phyloP scores from a whole-genome alignment of 2,329 filamentous ascomycete genomes.

The Ophiostoma sp. region DNA sequence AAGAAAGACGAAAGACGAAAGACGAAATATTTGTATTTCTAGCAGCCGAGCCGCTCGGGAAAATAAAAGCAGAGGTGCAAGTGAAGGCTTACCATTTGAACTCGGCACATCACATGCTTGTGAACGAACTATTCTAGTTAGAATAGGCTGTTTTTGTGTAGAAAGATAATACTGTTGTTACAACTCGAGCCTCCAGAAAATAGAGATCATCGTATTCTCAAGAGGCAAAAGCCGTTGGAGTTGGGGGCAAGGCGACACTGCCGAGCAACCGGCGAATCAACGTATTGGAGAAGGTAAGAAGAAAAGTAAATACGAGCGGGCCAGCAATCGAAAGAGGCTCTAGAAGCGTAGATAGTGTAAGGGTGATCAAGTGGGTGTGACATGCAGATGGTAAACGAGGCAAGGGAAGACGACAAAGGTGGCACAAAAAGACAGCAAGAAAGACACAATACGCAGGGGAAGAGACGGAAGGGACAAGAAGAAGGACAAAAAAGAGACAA shows the following conservation, averaged over 20 bases:
- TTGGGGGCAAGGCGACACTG: background rate
- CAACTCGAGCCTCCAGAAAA: background rate
- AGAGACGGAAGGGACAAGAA: background rate
- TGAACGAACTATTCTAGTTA: background rate
- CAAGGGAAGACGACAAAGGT: conserved; percentile 10
- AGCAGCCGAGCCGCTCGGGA: background rate
- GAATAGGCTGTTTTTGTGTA: background rate
- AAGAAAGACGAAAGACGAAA: background rate
- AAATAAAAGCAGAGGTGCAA: background rate
- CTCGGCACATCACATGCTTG: background rate
- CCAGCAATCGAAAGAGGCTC: background rate
- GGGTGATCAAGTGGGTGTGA: background rate
- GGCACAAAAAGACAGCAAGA: background rate
- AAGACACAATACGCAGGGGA: background rate
- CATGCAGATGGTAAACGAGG: background rate
- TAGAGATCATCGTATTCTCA: background rate
- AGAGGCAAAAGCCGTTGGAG: background rate
- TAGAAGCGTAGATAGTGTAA: background rate
- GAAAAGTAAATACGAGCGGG: background rate
- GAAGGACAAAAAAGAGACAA: background rate
- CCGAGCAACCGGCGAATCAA: background rate
- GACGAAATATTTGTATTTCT: background rate
- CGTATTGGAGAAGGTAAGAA: background rate
- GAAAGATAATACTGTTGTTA: background rate
- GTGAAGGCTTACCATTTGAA: too few relatives aligned